A percentile compares a stretch with the other conserved stretches of the same genome.
These are phyloP conservation scores for Cladophialophora exuberans DNA, from an alignment of 2,329 filamentous ascomycete species.

Conservation along the genomic window DNA sequence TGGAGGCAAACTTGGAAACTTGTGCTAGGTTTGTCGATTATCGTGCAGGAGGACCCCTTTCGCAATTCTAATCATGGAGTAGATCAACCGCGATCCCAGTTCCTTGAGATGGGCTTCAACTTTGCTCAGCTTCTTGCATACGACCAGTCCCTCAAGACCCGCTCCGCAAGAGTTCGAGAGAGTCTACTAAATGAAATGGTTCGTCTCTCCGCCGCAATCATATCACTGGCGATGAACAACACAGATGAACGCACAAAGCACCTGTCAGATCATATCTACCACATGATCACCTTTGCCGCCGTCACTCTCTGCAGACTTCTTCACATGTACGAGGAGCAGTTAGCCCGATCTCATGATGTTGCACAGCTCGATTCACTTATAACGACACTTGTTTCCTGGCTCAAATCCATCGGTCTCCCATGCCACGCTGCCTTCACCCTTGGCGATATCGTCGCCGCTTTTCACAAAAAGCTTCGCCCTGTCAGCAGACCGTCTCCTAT, in stretches of 20 bases:
- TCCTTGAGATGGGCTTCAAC: slow-evolving; percentile 51
- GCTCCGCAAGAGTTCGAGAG: slow-evolving; percentile 40
- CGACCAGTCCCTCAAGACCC: slow-evolving; percentile 44
- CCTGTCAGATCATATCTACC: slow-evolving; percentile 52
- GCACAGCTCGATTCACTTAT: slow-evolving; percentile 41
- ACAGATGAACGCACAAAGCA: slow-evolving; percentile 50
- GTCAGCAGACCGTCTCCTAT: neutral
- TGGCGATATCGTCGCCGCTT: slow-evolving; percentile 43
- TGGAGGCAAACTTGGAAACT: slow-evolving; percentile 47
- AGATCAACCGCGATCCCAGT: slow-evolving; percentile 50
- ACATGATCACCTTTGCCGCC: slow-evolving; percentile 52
- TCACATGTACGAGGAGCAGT: slow-evolving; percentile 42
- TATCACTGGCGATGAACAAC: slow-evolving; percentile 48
- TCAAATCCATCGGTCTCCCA: slow-evolving; percentile 46
- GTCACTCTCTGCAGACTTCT: slow-evolving; percentile 44
- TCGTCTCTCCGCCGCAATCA: slow-evolving; percentile 44
- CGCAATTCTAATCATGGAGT: slow-evolving; percentile 1
- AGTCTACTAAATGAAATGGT: slow-evolving; percentile 48
- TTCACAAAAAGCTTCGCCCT: slow-evolving; percentile 43
- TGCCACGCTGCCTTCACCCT: slow-evolving; percentile 48
- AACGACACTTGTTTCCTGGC: slow-evolving; percentile 43
- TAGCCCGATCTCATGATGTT: slow-evolving; percentile 39
- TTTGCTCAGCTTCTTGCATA: slow-evolving; percentile 50
- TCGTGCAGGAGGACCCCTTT: neutral
- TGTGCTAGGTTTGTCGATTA: slow-evolving; percentile 39